Percentiles rank a stretch among this genome's conserved stretches.
Conservation (phyloP, 768 basidiomycete genomes). For the Amanita subjunquillea region DNA sequence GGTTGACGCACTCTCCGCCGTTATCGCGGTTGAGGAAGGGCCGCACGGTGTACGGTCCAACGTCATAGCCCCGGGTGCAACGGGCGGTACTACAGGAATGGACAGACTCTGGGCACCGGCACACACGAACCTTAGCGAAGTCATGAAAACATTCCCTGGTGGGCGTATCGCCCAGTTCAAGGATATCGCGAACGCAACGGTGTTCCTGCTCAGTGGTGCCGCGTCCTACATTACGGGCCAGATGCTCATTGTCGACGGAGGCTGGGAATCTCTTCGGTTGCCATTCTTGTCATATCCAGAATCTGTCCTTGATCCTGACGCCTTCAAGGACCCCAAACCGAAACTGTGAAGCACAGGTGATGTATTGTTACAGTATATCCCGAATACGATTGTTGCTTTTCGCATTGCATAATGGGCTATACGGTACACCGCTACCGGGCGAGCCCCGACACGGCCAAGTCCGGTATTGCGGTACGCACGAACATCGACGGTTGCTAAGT, state of each 20-base stretch:
- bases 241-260: slow-evolving; percentile 65
- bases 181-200: slow-evolving; percentile 61
- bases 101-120: slow-evolving; percentile 35
- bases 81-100: slow-evolving; percentile 67
- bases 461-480: no score
- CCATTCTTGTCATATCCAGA: slow-evolving; percentile 51
- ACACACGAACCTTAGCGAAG: slow-evolving; percentile 7
- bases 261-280: slow-evolving; percentile 39
- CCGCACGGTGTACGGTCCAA: slow-evolving; percentile 91
- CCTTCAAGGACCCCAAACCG: slow-evolving; percentile 36
- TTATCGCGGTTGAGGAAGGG: slow-evolving; percentile 89
- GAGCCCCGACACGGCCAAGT: no score
- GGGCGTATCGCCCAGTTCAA: slow-evolving; percentile 49
- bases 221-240: slow-evolving; percentile 72
- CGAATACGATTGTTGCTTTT: no score
- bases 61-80: slow-evolving; percentile 77
- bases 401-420: no score
- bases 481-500: no score
- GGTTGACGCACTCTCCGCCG: slow-evolving; percentile 80
- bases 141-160: slow-evolving; percentile 13
- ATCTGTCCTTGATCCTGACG: slow-evolving; percentile 48
- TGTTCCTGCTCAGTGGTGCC: slow-evolving; percentile 79
- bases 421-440: no score
- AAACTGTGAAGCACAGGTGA: slow-evolving; percentile 19
- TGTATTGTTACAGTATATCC: not conserved